phyloP scores from a whole-genome alignment of 1,139 yeast species.

The Hyphopichia buzzinii region DNA sequence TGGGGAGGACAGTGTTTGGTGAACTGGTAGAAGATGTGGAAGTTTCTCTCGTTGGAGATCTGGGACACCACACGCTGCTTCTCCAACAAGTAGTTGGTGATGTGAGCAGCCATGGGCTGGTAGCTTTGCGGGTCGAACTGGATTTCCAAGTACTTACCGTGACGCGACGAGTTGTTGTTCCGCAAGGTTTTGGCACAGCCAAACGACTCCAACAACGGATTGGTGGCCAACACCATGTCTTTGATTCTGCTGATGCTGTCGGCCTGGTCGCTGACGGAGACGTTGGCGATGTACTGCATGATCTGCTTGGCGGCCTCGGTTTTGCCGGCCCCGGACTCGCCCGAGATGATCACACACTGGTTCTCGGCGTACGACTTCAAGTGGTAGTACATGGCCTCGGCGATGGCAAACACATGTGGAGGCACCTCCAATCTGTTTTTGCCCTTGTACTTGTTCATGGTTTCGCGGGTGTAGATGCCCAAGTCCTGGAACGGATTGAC shows the following conservation, averaged over 20 bases:
- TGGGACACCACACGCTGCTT: conserved; percentile 96
- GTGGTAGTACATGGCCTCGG: conserved; percentile 95
- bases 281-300: conserved; percentile 97
- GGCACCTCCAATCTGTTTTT: conserved; percentile 94
- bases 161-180: conserved; percentile 95
- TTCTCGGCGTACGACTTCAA: conserved; percentile 92
- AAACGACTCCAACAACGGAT: conserved; percentile 92
- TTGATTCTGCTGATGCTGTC: conserved; percentile 71
- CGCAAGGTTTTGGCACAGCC: conserved; percentile 98
- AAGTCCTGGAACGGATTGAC: conserved; percentile 96
- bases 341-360: conserved; percentile 97
- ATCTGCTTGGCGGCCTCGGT: conserved; percentile 98
- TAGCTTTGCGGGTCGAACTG: conserved; percentile 69
- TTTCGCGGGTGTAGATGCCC: conserved; percentile 86
- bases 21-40: conserved; percentile 95
- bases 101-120: conserved; percentile 93
- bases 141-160: conserved; percentile 94
- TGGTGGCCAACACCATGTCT: conserved; percentile 97
- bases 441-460: conserved; percentile 76
- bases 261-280: conserved; percentile 47
- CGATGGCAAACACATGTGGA: conserved; percentile 98
- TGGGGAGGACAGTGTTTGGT: conserved; percentile 87
- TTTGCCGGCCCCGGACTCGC: conserved; percentile 99
- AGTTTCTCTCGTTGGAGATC: conserved; percentile 87
- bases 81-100: conserved; percentile 90